Evolutionary conservation across 2,329 filamentous ascomycete genomes (phyloP), one percentile per base, ranked within the genome.

Genomic region (Xylaria sp.): DNA sequence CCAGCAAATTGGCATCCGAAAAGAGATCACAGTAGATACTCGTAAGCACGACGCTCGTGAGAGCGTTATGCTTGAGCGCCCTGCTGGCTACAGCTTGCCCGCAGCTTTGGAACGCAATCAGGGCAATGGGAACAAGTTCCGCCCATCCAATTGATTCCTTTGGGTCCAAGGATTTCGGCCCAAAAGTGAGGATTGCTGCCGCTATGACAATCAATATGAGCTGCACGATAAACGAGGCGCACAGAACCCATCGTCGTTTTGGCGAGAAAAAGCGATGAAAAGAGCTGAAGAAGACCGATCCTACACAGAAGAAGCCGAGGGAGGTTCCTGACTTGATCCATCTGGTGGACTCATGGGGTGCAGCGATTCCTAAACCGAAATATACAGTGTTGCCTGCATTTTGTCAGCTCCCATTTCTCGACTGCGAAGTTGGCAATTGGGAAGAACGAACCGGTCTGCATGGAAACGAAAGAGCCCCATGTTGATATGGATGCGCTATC

Each of bases 21-120:
- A 93, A 93, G 23, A 95, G 76, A 77, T 95, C 93, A 76, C 92
- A 94, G 81, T 94, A 95, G 70, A 93, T 90, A 77, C 91, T 93
- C 0, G 93, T 95, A 68, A 96, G 80, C 2, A 94, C 93, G 18
- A 94, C 92, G 69, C 91, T 93, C 0, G 92, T 94, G 23, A 95
- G 81, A 1, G 90, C 88, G 66, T 89, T 90, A 76, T 90, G 91
- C 74, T 89, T 86, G 68, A 95, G 79, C 0, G 91, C 89, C 3
- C 92, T 82, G 74, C 90, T 93, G 0, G 88, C 88, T n/a, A 94
- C 90, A 0, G 92, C 92, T 78, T 95, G 92, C 0, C 92, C 93
- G 63, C 90, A 91, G 71, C 89, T 90, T 81, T 95, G 92, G 74
- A 95, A 93, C 1, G 91, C 91, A 5, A 94, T 84, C 8, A 93